A percentile compares a stretch with the other conserved stretches of the same genome.
phyloP scores from a whole-genome alignment of 345 rosid species.

The Moricandia arvensis region DNA sequence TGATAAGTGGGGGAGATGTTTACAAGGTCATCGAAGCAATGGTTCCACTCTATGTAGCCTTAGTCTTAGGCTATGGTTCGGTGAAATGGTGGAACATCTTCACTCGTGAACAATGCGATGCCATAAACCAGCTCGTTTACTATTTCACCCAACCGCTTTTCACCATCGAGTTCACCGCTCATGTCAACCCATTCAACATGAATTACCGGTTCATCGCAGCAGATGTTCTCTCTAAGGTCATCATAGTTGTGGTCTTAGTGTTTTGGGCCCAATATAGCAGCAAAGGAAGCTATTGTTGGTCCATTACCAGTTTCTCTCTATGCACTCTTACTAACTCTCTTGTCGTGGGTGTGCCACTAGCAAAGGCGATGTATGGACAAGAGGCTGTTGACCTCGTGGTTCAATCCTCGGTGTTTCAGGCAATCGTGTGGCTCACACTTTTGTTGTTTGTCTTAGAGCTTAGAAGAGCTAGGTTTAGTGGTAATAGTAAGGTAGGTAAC shows the following conservation, averaged over 20 bases:
- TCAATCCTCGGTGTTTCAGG: slow-evolving; percentile 64
- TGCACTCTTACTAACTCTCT: slow-evolving; percentile 65
- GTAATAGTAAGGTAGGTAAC: slow-evolving; percentile 21
- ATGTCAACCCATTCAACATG: slow-evolving; percentile 71
- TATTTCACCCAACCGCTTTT: slow-evolving; percentile 84
- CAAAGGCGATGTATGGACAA: slow-evolving; percentile 73
- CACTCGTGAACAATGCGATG: slow-evolving; percentile 71
- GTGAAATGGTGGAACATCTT: slow-evolving; percentile 87
- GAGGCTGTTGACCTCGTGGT: slow-evolving; percentile 73
- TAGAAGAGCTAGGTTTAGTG: slow-evolving; percentile 36
- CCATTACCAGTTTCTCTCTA: slow-evolving; percentile 74
- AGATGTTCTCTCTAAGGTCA: slow-evolving; percentile 62
- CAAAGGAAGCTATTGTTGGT: slow-evolving; percentile 75
- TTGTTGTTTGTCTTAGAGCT: slow-evolving; percentile 70
- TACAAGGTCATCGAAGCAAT: slow-evolving; percentile 77
- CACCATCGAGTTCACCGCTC: slow-evolving; percentile 68
- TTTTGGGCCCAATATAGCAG: slow-evolving; percentile 63
- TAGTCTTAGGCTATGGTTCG: slow-evolving; percentile 78
- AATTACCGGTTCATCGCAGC: slow-evolving; percentile 64
- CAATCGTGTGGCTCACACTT: slow-evolving; percentile 71
- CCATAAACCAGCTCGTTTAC: slow-evolving; percentile 71
- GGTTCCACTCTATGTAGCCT: slow-evolving; percentile 78
- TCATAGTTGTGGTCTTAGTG: slow-evolving; percentile 54
- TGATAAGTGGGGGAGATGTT: slow-evolving; percentile 73
- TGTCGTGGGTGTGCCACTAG: slow-evolving; percentile 71